Evolutionary conservation across 345 rosid genomes (phyloP).

Genomic region (Lepidium aucheri): DNA sequence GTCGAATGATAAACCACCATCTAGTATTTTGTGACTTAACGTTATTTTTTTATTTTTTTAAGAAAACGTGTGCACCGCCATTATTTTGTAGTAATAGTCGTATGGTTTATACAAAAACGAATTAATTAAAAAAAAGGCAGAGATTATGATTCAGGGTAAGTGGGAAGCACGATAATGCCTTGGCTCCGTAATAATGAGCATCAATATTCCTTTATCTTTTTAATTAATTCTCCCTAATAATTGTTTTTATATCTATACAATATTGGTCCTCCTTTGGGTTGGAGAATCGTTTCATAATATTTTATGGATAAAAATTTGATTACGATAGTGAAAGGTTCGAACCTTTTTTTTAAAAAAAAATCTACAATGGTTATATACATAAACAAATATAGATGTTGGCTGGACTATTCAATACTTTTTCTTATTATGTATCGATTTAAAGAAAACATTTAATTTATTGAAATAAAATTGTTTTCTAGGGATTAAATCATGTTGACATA

Average conservation of each 20-base stretch:
- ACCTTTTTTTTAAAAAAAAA: neutral
- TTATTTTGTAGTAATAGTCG: neutral
- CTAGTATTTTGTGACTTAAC: neutral
- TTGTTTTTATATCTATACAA: neutral
- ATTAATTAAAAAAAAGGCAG: neutral
- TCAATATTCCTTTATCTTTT: neutral
- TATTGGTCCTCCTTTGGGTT: neutral
- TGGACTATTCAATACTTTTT: neutral
- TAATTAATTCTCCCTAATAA: neutral
- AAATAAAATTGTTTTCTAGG: neutral
- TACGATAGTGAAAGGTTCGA: neutral
- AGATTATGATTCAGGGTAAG: conserved; percentile 11
- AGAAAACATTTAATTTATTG: neutral
- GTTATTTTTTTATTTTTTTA: neutral
- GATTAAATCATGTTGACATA: neutral
- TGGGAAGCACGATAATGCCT: conserved; percentile 30
- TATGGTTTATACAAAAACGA: neutral
- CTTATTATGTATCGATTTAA: neutral
- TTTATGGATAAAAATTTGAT: neutral
- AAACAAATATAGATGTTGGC: neutral
- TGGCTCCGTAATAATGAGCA: conserved; percentile 5
- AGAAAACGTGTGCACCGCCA: neutral
- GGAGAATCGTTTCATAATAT: neutral
- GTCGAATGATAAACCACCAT: neutral
- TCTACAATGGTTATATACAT: neutral